phyloP scores from a whole-genome alignment of 495 filamentous ascomycete species.

The Amniculicola lignicola region DNA sequence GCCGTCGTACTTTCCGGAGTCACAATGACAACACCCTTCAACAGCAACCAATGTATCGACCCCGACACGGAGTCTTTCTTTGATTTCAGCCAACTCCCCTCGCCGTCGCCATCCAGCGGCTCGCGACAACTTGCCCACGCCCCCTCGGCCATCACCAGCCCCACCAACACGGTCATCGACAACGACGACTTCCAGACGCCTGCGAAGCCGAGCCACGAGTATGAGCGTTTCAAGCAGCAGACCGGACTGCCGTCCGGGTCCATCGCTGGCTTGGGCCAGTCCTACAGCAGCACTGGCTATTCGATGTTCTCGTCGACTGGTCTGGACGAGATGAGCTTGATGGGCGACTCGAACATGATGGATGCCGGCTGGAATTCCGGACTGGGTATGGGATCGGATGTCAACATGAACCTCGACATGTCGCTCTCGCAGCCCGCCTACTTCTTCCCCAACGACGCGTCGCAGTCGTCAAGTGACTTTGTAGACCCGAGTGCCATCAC shows the following conservation, averaged over 20 bases:
- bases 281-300: conserved; percentile 51
- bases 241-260: conserved; percentile 81
- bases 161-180: conserved; percentile 33
- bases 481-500: conserved; percentile 70
- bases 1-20: conserved; percentile 30
- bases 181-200: conserved; percentile 53
- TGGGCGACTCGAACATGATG: conserved; percentile 34
- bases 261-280: conserved; percentile 64
- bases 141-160: conserved; percentile 29
- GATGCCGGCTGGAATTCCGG: conserved; percentile 48
- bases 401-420: conserved; percentile 57
- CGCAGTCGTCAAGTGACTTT: conserved; percentile 45
- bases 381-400: conserved; percentile 48
- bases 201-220: conserved; percentile 83
- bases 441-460: conserved; percentile 44
- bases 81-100: conserved; percentile 40
- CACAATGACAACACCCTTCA: conserved; percentile 28
- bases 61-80: conserved; percentile 40
- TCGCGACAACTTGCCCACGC: conserved; percentile 21
- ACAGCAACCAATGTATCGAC: conserved; percentile 39
- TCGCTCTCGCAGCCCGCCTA: conserved; percentile 48
- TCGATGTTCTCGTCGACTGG: conserved; percentile 47
- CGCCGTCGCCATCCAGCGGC: conserved; percentile 23
- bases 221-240: conserved; percentile 87
- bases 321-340: conserved; percentile 46